Base-by-base conservation (phyloP, 179 eudicot genomes). In the Actinidia arguta region DNA sequence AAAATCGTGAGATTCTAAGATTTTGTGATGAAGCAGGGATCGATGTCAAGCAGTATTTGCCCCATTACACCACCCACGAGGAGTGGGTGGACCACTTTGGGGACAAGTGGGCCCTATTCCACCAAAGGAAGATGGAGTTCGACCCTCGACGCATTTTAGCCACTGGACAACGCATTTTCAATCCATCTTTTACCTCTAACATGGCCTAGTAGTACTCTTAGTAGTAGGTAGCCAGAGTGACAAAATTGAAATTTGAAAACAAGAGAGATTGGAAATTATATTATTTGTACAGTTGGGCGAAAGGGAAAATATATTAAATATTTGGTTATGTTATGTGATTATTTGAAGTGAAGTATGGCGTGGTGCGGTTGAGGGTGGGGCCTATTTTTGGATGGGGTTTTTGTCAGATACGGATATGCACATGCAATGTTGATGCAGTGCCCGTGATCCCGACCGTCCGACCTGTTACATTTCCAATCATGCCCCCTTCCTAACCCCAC, bases 11-110 rank as follows among this genome's bases (percentile, higher is more conserved):
- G 68, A 88, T 94, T 12, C 63, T 96, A 27, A 85, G 78, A 62
- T 94, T 93, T n/a, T 96, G 99, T 31, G 61, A 86, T 8, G 91
- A 92, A 0, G 85, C 81, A 0, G 81, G 87, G 5, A 93, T 96
- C 39, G 83, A 85, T 0, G 67, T 88, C 22, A 96, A 94, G 81
- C 98, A 96, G 42, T 96, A 96, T 76, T 80, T 96, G 58, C 99
- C 99, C 24, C 94, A 96, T 46, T 96, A 93, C 81, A 88, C 88
- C 50, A 87, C 94, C 0, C 92, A 91, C 56, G 18, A 59, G 52
- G 91, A 93, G 52, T 96, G 99, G 99, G 86, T 80, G 55, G 82
- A 87, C 77, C 99, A 96, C 84, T 96, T 90, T 44, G 98, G 97
- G 5, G 90, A 91, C 0, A 93, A 90, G 64, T 96, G 99, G 99